A percentile compares a stretch with the other conserved stretches of the same genome.
These are phyloP conservation scores for Tetraselmis chui DNA, from an alignment of 139 green algal genomes.

Conservation along the genomic window DNA sequence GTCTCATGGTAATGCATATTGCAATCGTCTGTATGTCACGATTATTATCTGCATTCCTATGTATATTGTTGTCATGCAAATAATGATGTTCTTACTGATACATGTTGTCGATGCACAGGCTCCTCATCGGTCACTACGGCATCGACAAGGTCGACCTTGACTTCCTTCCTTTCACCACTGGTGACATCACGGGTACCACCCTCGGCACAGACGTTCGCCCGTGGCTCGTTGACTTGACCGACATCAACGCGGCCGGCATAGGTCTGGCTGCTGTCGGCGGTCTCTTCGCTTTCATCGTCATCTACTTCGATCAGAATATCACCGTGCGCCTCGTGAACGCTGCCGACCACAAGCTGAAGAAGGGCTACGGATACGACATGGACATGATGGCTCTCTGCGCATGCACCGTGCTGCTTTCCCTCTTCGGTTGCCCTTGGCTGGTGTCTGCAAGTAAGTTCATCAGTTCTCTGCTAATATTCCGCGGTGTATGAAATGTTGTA, in stretches of 20 bases:
- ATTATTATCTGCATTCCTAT: too few species aligned
- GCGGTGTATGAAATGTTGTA: too few species aligned
- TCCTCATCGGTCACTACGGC: neutral
- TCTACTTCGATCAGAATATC: constrained; percentile 20
- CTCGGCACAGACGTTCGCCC: neutral
- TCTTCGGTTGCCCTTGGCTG: constrained; percentile 11
- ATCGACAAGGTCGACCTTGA: neutral
- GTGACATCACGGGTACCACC: neutral
- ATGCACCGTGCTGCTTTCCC: neutral
- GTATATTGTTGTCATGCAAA: too few species aligned
- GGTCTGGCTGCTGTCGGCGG: neutral
- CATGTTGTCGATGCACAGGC: too few species aligned
- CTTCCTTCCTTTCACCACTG: constrained; percentile 3
- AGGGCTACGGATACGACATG: constrained; percentile 17
- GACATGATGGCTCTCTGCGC: constrained; percentile 6
- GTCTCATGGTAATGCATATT: constrained; percentile 1
- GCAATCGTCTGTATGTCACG: neutral
- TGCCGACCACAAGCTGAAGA: constrained; percentile 12
- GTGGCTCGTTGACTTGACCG: constrained; percentile 7
- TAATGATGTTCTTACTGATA: too few species aligned
- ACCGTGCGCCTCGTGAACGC: constrained; percentile 14
- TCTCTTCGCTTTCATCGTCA: constrained; percentile 9
- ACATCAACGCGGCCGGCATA: neutral
- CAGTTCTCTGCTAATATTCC: too few species aligned
- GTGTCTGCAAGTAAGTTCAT: constrained; percentile 5